These are phyloP conservation scores for Mycena galericulata DNA, from an alignment of 768 basidiomycete genomes.

Conservation along the genomic window DNA sequence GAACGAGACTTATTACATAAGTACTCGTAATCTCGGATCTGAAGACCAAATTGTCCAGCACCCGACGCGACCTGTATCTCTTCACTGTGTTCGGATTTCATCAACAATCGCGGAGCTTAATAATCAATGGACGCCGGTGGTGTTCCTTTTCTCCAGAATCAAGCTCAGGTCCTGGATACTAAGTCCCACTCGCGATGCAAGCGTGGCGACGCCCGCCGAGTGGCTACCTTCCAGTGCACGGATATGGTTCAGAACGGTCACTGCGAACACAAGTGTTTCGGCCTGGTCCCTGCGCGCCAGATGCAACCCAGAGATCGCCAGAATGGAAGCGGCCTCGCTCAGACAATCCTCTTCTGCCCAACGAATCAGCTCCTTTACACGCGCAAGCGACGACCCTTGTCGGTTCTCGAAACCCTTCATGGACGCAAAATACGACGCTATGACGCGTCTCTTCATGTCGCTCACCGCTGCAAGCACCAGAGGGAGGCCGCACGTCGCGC, in stretches of 20 bases:
- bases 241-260: constrained; percentile 8
- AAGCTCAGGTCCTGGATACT: constrained; percentile 4
- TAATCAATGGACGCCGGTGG: too few relatives aligned
- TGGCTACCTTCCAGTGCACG: constrained; percentile 29
- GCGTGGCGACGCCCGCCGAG: constrained; percentile 6
- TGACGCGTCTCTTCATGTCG: constrained; percentile 16
- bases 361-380: constrained; percentile 12
- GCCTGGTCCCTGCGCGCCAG: constrained; percentile 13
- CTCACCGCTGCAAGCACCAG: neutral
- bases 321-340: constrained; percentile 22
- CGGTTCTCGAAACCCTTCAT: constrained; percentile 3
- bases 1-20: too few relatives aligned
- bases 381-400: neutral
- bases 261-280: constrained; percentile 8
- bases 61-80: too few relatives aligned
- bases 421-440: constrained; percentile 15
- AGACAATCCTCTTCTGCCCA: constrained; percentile 31
- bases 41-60: too few relatives aligned
- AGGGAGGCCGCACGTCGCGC: constrained; percentile 19
- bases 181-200: constrained; percentile 23
- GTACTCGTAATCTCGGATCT: too few relatives aligned
- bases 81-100: too few relatives aligned
- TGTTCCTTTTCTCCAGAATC: constrained; percentile 16
- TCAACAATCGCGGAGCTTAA: neutral
- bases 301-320: constrained; percentile 24